These are phyloP conservation scores for Talaromyces albobiverticillius DNA, from an alignment of 2,329 filamentous ascomycete species.

Conservation along the genomic window DNA sequence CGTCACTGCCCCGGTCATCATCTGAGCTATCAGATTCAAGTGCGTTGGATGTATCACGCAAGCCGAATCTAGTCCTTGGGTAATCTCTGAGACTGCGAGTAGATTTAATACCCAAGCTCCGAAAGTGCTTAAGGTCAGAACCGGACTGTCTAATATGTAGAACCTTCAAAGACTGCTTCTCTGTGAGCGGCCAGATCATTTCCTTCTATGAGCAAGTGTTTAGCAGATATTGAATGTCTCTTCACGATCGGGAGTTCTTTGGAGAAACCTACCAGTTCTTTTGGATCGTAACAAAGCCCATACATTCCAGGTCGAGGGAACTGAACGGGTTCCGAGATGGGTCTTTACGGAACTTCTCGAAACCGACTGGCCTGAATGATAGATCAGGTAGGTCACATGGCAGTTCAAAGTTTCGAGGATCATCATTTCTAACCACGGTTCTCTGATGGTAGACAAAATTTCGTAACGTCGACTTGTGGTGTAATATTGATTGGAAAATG, in stretches of 20 bases:
- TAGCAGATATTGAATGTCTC: neutral
- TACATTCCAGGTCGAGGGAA: neutral
- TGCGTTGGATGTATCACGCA: neutral
- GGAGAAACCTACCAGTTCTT: neutral
- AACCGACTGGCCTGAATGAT: neutral
- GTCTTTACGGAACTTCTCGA: neutral
- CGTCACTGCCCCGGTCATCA: neutral
- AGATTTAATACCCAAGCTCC: neutral
- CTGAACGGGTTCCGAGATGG: neutral
- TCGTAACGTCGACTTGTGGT: conserved; percentile 4
- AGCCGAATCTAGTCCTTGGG: too few relatives aligned
- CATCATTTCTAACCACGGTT: neutral
- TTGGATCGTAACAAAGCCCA: neutral
- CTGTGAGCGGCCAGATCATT: neutral
- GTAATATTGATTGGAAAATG: neutral
- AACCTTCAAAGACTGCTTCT: conserved; percentile 3
- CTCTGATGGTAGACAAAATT: neutral
- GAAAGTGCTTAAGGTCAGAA: neutral
- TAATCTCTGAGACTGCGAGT: neutral
- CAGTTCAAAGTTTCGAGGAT: neutral
- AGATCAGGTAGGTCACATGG: neutral
- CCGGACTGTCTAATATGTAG: conserved; percentile 2
- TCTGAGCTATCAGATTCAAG: neutral
- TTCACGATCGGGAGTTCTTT: neutral
- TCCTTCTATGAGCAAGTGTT: neutral